Evolutionary conservation across 306 rosid genomes (phyloP).

Genomic region (Prunus kanzakura): DNA sequence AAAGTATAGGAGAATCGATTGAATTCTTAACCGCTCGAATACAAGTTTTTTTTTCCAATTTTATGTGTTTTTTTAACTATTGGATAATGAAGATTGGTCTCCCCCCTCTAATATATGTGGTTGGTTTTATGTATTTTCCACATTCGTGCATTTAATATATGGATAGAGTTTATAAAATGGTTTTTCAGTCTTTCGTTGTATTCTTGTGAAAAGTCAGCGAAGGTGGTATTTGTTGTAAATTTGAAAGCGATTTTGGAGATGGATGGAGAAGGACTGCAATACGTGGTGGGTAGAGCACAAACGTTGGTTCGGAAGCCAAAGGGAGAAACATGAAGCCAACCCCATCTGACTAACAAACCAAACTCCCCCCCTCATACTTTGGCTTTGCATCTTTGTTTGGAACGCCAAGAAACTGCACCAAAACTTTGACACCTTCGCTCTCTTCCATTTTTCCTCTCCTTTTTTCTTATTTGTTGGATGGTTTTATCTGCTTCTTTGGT

Average conservation of each 20-base stretch:
- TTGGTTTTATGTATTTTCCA: neutral
- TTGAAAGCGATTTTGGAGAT: neutral
- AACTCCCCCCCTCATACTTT: neutral
- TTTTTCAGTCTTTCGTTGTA: neutral
- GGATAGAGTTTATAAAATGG: neutral
- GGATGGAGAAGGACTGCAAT: conserved; percentile 1
- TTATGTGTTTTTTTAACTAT: no score
- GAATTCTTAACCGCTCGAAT: no score
- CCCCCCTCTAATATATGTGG: no score
- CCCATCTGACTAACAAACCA: conserved; percentile 18
- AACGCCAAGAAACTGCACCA: neutral
- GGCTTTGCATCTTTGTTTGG: no score
- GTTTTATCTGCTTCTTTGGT: neutral
- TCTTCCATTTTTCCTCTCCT: neutral
- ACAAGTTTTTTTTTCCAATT: no score
- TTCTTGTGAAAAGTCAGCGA: conserved; percentile 11
- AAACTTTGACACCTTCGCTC: neutral
- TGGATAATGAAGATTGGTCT: no score
- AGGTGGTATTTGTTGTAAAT: no score
- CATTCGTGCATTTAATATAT: neutral
- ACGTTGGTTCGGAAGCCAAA: conserved; percentile 29
- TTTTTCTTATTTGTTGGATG: neutral
- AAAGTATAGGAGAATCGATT: no score
- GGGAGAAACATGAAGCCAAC: conserved; percentile 1
- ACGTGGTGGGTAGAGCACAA: conserved; percentile 77